Percentiles rank a stretch among this genome's conserved stretches.
Conservation (phyloP, 2,329 filamentous ascomycete species). For the Colletotrichum camelliae region DNA sequence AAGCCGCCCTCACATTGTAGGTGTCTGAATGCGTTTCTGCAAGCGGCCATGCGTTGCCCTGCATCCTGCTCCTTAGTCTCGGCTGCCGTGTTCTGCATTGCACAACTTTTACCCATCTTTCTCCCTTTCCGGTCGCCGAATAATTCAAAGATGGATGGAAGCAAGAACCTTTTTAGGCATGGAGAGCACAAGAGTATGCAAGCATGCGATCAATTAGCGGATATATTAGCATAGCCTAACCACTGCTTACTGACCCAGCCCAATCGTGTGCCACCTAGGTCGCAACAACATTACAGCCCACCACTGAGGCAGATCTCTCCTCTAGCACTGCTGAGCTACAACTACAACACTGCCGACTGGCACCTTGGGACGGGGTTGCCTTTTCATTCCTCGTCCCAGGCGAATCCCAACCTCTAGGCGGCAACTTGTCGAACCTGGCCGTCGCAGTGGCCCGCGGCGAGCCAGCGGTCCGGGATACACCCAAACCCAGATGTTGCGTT, state of each 20-base stretch:
- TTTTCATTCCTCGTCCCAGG: conserved; percentile 4
- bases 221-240: background rate
- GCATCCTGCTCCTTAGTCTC: background rate
- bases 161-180: background rate
- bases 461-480: background rate
- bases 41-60: background rate
- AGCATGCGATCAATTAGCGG: background rate
- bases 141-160: background rate
- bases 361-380: background rate
- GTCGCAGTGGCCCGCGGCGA: background rate
- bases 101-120: background rate
- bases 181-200: background rate
- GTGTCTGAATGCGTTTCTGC: conserved; percentile 5
- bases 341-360: background rate
- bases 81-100: conserved; percentile 5
- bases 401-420: conserved; percentile 1
- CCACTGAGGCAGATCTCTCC: background rate
- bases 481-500: conserved; percentile 2
- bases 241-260: conserved; percentile 6
- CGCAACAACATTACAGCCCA: background rate
- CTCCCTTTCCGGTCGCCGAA: background rate
- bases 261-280: background rate
- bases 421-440: background rate
- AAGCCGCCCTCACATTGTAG: background rate
- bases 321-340: background rate